phyloP scores from a whole-genome alignment of 805 yeast species.

The Spencermartinsiella europaea region DNA sequence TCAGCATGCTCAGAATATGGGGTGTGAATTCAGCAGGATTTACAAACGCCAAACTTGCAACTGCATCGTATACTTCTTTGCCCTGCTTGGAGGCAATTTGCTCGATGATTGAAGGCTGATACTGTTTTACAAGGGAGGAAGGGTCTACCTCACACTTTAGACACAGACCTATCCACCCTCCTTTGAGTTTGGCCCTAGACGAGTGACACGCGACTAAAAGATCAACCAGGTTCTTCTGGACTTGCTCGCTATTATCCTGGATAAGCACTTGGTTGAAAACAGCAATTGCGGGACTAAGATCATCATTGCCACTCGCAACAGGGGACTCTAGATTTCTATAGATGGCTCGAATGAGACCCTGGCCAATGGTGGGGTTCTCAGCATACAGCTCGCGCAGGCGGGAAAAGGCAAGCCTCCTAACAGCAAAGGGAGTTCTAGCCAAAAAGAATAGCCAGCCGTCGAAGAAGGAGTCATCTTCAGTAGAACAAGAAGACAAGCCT shows the following conservation, averaged over 20 bases:
- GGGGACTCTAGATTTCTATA: constrained; percentile 1
- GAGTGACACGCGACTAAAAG: constrained; percentile 43
- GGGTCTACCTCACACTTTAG: constrained; percentile 61
- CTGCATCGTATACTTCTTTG: constrained; percentile 21
- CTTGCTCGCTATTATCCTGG: background rate
- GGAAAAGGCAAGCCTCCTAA: constrained; percentile 1
- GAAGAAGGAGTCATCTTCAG: background rate
- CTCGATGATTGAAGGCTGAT: constrained; percentile 25
- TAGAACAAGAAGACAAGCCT: background rate
- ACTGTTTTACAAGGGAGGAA: constrained; percentile 42
- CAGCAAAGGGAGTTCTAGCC: background rate
- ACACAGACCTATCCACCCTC: constrained; percentile 76
- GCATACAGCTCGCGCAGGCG: background rate
- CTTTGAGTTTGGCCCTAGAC: constrained; percentile 33
- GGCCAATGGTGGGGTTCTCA: constrained; percentile 3
- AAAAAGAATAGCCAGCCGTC: background rate
- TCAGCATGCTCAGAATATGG: constrained; percentile 27
- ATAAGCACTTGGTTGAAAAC: background rate
- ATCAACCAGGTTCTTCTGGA: constrained; percentile 14
- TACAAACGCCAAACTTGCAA: constrained; percentile 42
- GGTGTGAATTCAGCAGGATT: constrained; percentile 38
- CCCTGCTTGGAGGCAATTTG: constrained; percentile 26
- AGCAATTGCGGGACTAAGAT: background rate
- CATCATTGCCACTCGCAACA: background rate
- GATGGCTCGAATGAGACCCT: background rate